Evolutionary conservation across 2,329 filamentous ascomycete species (phyloP).

Genomic region (Phialocephala sp.): DNA sequence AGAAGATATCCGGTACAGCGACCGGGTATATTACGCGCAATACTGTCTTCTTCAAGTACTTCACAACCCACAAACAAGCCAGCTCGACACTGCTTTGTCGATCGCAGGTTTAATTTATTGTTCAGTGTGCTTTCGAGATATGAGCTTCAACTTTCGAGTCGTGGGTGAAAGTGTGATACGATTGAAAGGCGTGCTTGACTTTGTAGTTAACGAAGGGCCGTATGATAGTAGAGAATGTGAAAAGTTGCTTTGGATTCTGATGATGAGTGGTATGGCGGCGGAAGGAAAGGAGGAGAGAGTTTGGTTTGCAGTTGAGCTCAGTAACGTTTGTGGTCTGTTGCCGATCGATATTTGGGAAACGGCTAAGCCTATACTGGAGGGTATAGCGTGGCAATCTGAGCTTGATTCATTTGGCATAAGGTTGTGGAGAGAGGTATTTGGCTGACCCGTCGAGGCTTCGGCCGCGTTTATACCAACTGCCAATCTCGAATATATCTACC

Average conservation of each 20-base stretch:
- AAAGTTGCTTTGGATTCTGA: slow-evolving; percentile 21
- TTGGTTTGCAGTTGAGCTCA: slow-evolving; percentile 15
- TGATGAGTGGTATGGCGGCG: slow-evolving; percentile 19
- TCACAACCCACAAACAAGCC: neutral
- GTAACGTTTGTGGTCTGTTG: too few relatives aligned
- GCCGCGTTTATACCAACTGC: neutral
- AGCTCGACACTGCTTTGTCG: neutral
- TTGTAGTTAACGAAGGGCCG: neutral
- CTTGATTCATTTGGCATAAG: neutral
- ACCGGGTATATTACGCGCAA: slow-evolving; percentile 21
- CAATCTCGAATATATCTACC: neutral
- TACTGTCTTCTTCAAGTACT: neutral
- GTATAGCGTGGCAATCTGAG: neutral
- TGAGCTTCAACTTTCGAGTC: neutral
- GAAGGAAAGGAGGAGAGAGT: slow-evolving; percentile 15
- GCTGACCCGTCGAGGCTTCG: neutral
- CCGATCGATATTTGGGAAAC: neutral
- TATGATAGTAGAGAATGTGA: neutral
- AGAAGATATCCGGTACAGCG: slow-evolving; percentile 28
- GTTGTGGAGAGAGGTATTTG: neutral
- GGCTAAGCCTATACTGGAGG: neutral
- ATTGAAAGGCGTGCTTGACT: neutral
- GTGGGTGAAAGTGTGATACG: neutral
- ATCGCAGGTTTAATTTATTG: slow-evolving; percentile 1
- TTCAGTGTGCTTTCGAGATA: neutral